phyloP scores from a whole-genome alignment of 805 yeast species.

The Candida adriatica region DNA sequence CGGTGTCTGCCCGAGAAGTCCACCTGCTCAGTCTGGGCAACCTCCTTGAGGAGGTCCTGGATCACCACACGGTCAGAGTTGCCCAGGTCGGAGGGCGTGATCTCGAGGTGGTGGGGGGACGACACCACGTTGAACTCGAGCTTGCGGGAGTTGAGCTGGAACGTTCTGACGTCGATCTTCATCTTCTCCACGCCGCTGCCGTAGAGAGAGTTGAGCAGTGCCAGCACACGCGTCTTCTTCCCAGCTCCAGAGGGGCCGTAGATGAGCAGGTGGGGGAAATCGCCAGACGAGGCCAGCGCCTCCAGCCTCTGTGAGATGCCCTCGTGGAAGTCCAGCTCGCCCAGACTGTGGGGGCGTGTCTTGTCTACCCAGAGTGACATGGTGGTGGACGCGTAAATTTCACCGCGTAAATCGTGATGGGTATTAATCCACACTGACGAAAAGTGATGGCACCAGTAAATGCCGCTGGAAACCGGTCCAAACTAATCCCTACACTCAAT shows the following conservation, averaged over 20 bases:
- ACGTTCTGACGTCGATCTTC: slow-evolving; percentile 85
- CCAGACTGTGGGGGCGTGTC: slow-evolving; percentile 70
- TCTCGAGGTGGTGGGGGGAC: slow-evolving; percentile 84
- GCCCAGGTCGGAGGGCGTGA: slow-evolving; percentile 96
- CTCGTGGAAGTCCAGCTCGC: slow-evolving; percentile 58
- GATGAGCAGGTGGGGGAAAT: slow-evolving; percentile 85
- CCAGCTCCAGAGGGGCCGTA: slow-evolving; percentile 98
- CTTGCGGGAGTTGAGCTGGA: slow-evolving; percentile 68
- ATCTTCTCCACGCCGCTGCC: slow-evolving; percentile 78
- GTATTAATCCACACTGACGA: no score
- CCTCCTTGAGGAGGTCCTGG: slow-evolving; percentile 87
- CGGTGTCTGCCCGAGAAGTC: slow-evolving; percentile 57
- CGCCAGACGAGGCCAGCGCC: slow-evolving; percentile 64
- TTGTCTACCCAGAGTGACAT: slow-evolving; percentile 98
- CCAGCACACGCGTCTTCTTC: slow-evolving; percentile 86
- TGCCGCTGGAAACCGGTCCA: no score
- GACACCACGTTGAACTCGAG: slow-evolving; percentile 91
- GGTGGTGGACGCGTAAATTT: no score
- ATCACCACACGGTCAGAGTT: slow-evolving; percentile 92
- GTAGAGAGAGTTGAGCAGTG: slow-evolving; percentile 70
- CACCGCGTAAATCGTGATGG: no score
- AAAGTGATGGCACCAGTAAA: no score
- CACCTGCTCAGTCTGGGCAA: slow-evolving; percentile 94
- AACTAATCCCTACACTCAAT: no score
- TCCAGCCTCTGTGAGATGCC: slow-evolving; percentile 56